phyloP scores from a whole-genome alignment of 768 basidiomycete genomes.

The Naganishia kalamii region DNA sequence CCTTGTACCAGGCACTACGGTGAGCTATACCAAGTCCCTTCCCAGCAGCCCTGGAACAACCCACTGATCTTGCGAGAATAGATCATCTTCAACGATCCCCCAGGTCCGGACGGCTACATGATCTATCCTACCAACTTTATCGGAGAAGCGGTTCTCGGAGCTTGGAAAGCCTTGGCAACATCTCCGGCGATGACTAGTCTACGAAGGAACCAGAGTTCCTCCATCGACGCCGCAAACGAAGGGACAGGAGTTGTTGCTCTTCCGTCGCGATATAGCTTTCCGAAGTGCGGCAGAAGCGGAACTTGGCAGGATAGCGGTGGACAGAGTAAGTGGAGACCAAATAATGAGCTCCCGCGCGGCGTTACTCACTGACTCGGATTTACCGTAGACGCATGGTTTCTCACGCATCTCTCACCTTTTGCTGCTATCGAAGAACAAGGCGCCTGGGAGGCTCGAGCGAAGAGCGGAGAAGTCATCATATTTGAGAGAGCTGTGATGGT shows the following conservation, averaged over 20 bases:
- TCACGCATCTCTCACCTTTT: conserved; percentile 32
- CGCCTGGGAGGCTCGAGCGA: conserved; percentile 31
- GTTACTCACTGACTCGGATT: background rate
- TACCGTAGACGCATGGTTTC: conserved; percentile 35
- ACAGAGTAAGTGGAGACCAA: background rate
- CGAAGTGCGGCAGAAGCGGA: conserved; percentile 12
- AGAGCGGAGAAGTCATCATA: conserved; percentile 31
- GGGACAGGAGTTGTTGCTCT: background rate
- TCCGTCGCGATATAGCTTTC: conserved; percentile 4
- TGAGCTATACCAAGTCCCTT: background rate
- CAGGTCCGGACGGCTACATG: conserved; percentile 16
- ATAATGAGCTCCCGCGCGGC: background rate
- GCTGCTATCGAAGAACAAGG: conserved; percentile 36
- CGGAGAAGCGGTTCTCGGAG: conserved; percentile 16
- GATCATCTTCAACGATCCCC: conserved; percentile 25
- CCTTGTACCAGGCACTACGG: conserved; percentile 15
- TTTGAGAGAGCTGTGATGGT: conserved; percentile 41
- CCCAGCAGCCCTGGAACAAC: background rate
- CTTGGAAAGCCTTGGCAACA: conserved; percentile 8
- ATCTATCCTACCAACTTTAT: conserved; percentile 15
- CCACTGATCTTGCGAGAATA: background rate
- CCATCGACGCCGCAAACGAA: background rate
- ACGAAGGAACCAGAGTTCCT: too few species aligned
- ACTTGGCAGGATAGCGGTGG: conserved; percentile 12
- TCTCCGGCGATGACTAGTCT: background rate